phyloP scores from a whole-genome alignment of 129 eudicot species.

The Artemisia argyi region DNA sequence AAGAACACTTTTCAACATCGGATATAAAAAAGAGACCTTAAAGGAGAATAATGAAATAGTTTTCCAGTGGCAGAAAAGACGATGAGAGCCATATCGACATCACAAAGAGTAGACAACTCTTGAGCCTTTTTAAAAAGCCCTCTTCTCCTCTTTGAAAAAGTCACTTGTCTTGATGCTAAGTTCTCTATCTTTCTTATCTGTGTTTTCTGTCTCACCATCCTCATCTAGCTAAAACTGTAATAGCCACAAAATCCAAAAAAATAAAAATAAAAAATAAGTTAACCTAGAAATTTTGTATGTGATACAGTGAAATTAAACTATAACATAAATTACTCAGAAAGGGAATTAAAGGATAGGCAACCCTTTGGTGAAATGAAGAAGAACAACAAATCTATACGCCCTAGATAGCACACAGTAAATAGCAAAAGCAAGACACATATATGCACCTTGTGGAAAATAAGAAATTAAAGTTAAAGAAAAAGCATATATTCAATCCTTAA shows the following conservation, averaged over 20 bases:
- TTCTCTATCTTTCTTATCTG: conserved; percentile 44
- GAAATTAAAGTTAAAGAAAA: conserved; percentile 21
- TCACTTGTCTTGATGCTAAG: conserved; percentile 43
- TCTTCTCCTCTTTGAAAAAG: conserved; percentile 44
- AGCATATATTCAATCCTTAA: conserved; percentile 36
- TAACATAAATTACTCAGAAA: neutral
- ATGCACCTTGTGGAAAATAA: conserved; percentile 27
- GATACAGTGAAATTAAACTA: neutral
- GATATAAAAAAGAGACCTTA: conserved; percentile 28
- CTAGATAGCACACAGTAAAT: conserved; percentile 25
- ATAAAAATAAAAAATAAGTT: neutral
- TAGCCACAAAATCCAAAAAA: neutral
- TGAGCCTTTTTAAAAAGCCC: conserved; percentile 44
- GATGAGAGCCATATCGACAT: conserved; percentile 42
- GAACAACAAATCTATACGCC: conserved; percentile 21
- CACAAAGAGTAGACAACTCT: conserved; percentile 41
- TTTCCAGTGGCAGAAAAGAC: conserved; percentile 46
- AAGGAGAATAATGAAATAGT: conserved; percentile 37
- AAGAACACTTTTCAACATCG: neutral
- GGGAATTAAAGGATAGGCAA: neutral
- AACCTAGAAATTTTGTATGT: neutral
- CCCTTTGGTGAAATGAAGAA: conserved; percentile 18
- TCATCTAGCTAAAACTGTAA: conserved; percentile 10
- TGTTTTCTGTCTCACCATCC: conserved; percentile 45
- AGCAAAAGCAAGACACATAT: conserved; percentile 28